Evolutionary conservation across 2,329 filamentous ascomycete genomes (phyloP), one percentile per base, ranked within the genome.

Genomic region (Daldinia eschscholtzii): DNA sequence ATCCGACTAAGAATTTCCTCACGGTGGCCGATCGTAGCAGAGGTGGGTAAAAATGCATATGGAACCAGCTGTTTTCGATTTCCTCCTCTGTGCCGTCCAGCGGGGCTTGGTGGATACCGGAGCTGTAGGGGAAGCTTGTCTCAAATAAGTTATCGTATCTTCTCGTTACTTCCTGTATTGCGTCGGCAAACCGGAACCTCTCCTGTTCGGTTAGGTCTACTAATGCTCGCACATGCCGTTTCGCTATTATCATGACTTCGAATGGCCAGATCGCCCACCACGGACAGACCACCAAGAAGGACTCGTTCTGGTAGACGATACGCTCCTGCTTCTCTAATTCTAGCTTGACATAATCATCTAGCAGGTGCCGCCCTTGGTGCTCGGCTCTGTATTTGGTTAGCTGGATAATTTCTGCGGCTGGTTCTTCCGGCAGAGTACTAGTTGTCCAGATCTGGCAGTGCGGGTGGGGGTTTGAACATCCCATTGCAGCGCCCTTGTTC

Each of bases 241-340:
- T 97, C 68, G 93, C 89, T 33, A 98, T 85, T 67, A 99, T 87
- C 84, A 99, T 92, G 53, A 95, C 92, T 83, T 99, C 96, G 70
- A 98, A 99, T 0, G 96, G 96, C 96, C 96, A 99, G 18, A 93
- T 87, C 0, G 93, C 96, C 96, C 96, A 99, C 94, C 96, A 99
- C 0, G 96, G 96, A 76, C 94, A 97, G 15, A 98, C 88, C 0
- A 94, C 91, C 46, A 97, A 83, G 80, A 98, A 99, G 0, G 85
- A 85, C 10, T 88, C 87, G 78, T 99, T 99, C 79, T 97, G 90
- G 78, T 92, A 97, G 0, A 99, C 92, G 7, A 97, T 87, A 10
- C 96, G 89, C 81, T 97, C 94, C 73, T 89, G 83, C 82, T 97
- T 97, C 74, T 90, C 86, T 60, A 91, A 83, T 80, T 99, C 96